These are phyloP conservation scores for Solanum pinnatisectum DNA, from an alignment of 257 asterid genomes.

Conservation along the genomic window DNA sequence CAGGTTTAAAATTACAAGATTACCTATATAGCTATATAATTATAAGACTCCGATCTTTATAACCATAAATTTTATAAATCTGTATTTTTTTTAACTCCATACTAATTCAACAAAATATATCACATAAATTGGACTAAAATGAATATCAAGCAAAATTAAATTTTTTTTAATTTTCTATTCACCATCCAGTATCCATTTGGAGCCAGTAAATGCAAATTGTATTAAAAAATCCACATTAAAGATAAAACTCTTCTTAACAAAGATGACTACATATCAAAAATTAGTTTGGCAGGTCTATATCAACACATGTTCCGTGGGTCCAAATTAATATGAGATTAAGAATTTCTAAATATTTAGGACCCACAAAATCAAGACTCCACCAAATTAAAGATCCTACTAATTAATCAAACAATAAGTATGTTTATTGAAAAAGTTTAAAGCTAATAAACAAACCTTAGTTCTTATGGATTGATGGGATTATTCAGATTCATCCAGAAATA, in stretches of 20 bases:
- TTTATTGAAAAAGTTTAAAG: neutral
- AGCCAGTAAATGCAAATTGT: neutral
- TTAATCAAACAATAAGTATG: neutral
- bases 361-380: neutral
- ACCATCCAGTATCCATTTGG: fast-evolving
- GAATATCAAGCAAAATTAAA: neutral
- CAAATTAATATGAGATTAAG: neutral
- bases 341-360: neutral
- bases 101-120: neutral
- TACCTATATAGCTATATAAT: neutral
- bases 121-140: neutral
- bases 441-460: neutral
- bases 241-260: neutral
- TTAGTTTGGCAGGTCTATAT: neutral
- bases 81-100: neutral
- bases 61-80: neutral
- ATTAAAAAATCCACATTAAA: neutral
- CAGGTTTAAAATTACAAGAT: neutral
- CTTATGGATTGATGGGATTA: neutral
- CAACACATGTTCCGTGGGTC: neutral
- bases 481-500: neutral
- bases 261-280: neutral
- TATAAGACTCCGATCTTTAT: neutral
- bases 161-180: neutral
- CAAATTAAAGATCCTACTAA: neutral